Percentiles rank a stretch among this genome's conserved stretches.
phyloP scores from a whole-genome alignment of 1,284 basidiomycete genomes.

The Sparassis latifolia region DNA sequence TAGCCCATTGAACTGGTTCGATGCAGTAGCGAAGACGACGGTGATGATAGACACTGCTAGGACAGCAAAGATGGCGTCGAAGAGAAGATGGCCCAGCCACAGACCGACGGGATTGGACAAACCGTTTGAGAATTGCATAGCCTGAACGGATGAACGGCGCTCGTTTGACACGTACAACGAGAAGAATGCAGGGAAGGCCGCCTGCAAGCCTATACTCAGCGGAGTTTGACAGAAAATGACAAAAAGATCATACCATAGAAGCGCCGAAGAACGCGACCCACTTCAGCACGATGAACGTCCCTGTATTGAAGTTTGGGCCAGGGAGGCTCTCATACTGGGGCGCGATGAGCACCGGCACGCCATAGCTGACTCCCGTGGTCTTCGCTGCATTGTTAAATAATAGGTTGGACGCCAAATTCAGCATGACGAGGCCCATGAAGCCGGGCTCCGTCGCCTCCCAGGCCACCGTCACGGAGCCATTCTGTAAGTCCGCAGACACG shows the following conservation, averaged over 20 bases:
- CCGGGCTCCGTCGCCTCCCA: conserved; percentile 58
- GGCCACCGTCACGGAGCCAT: conserved; percentile 45
- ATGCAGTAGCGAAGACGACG: conserved; percentile 51
- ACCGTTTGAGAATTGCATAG: conserved; percentile 77
- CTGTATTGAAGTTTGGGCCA: conserved; percentile 32
- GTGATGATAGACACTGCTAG: conserved; percentile 54
- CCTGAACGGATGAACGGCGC: conserved; percentile 61
- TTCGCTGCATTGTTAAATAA: conserved; percentile 56
- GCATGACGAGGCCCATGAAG: conserved; percentile 46
- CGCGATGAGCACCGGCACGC: conserved; percentile 40
- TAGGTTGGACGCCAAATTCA: conserved; percentile 66
- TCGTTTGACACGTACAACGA: conserved; percentile 69
- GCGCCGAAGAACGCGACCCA: conserved; percentile 67
- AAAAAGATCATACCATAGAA: conserved; percentile 45
- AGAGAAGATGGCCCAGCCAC: conserved; percentile 76
- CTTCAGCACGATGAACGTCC: conserved; percentile 52
- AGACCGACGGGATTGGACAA: conserved; percentile 64
- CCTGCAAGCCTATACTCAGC: conserved; percentile 27
- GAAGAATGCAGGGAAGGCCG: conserved; percentile 77
- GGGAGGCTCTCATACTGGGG: conserved; percentile 54
- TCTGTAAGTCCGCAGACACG: conserved; percentile 45
- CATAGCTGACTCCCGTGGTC: conserved; percentile 29
- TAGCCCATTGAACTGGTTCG: conserved; percentile 65
- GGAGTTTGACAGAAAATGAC: conserved; percentile 1
- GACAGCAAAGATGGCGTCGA: conserved; percentile 59